phyloP scores from a whole-genome alignment of 495 filamentous ascomycete species.

The Lasiosphaeria ovina region DNA sequence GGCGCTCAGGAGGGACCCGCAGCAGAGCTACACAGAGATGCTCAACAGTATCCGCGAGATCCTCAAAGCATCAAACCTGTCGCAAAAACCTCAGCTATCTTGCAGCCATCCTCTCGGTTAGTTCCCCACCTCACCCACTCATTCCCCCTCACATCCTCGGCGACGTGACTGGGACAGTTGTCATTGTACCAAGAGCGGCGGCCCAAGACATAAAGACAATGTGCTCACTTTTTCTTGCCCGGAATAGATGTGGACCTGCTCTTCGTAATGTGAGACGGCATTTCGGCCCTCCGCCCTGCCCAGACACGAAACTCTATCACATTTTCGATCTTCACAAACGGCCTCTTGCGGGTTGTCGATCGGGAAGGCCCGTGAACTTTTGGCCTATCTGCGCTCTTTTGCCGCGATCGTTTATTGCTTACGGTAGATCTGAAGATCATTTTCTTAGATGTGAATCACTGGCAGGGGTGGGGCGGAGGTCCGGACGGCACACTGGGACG shows the following conservation, averaged over 20 bases:
- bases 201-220: not conserved
- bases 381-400: no score
- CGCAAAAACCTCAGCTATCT: constrained; percentile 94
- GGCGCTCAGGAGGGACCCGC: constrained; percentile 85
- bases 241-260: constrained; percentile 40
- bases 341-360: no score
- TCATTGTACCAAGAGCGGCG: no score
- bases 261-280: constrained; percentile 44
- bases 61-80: constrained; percentile 72
- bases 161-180: constrained; percentile 6
- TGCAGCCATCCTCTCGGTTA: constrained; percentile 94
- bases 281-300: not conserved
- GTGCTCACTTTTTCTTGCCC: not conserved
- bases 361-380: no score
- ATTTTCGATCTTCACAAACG: no score
- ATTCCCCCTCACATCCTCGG: not conserved
- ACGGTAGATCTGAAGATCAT: no score
- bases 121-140: constrained; percentile 21
- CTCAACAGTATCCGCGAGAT: constrained; percentile 93
- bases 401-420: no score
- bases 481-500: no score
- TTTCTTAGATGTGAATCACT: no score
- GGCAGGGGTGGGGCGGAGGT: no score
- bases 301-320: no score
- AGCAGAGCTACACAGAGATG: constrained; percentile 93